A percentile compares a stretch with the other conserved stretches of the same genome.
Conservation (phyloP, 2,329 filamentous ascomycete genomes). For the Penicillium sp. region DNA sequence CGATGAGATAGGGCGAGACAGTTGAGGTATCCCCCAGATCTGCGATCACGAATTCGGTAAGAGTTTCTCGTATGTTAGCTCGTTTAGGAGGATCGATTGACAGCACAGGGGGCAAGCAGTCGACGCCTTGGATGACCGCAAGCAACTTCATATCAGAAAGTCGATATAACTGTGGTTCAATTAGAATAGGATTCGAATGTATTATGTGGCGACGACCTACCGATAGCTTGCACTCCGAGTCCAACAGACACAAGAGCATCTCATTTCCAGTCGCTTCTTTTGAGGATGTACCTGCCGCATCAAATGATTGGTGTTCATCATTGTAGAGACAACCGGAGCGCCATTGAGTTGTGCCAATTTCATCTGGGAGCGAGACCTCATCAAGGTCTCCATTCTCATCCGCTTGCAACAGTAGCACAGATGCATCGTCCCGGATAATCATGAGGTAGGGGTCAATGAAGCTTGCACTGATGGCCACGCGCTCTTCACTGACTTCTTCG, state of each 20-base stretch:
- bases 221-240: conserved; percentile 70
- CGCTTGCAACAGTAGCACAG: conserved; percentile 75
- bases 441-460: conserved; percentile 86
- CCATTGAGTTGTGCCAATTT: conserved; percentile 69
- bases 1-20: conserved; percentile 77
- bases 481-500: conserved; percentile 77
- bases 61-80: conserved; percentile 68
- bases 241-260: conserved; percentile 76
- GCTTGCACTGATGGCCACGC: conserved; percentile 75
- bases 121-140: conserved; percentile 74
- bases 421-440: conserved; percentile 80
- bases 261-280: conserved; percentile 43
- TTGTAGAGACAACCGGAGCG: conserved; percentile 79
- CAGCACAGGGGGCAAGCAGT: conserved; percentile 75
- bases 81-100: conserved; percentile 72
- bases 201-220: conserved; percentile 53
- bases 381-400: conserved; percentile 83
- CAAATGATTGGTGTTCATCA: conserved; percentile 63
- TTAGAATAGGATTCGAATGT: neutral
- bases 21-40: conserved; percentile 77
- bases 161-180: conserved; percentile 65
- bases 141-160: conserved; percentile 73
- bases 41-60: conserved; percentile 80
- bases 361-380: conserved; percentile 69
- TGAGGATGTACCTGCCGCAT: conserved; percentile 29